These are phyloP conservation scores for Sporothrix euskadiensis DNA, from an alignment of 2,329 filamentous ascomycete species.

Conservation along the genomic window DNA sequence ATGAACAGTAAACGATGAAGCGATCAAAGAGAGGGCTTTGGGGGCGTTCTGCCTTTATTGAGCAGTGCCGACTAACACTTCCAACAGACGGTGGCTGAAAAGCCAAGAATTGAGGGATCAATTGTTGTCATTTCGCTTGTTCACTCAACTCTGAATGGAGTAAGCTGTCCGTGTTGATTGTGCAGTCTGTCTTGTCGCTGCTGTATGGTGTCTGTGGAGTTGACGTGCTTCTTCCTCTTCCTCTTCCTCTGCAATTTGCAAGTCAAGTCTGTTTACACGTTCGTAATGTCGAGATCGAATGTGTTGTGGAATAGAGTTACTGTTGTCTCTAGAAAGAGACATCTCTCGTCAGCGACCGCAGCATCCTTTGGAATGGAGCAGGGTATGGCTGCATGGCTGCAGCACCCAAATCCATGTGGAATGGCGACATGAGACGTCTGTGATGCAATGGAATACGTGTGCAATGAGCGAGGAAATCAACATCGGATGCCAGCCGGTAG, in stretches of 20 bases:
- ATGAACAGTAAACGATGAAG: neutral
- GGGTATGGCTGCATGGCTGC: neutral
- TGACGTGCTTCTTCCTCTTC: neutral
- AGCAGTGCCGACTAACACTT: neutral
- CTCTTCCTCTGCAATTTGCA: no score
- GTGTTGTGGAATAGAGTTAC: neutral
- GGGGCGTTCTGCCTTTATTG: neutral
- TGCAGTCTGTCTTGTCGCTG: neutral
- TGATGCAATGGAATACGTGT: neutral
- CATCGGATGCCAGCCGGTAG: neutral
- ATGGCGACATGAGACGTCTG: neutral
- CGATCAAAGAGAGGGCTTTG: neutral
- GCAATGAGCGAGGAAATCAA: neutral
- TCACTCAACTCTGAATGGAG: neutral
- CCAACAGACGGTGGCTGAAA: neutral
- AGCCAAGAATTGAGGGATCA: neutral
- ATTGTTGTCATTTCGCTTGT: neutral
- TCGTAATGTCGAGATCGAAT: neutral
- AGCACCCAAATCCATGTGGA: neutral
- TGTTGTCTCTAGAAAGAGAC: neutral
- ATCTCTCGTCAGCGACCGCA: constrained; percentile 7
- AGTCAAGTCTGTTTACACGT: neutral
- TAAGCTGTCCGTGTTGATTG: no score
- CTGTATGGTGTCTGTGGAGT: neutral
- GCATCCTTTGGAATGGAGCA: neutral